Conservation (phyloP, 257 asterid species). For the Voacanga thouarsii region DNA sequence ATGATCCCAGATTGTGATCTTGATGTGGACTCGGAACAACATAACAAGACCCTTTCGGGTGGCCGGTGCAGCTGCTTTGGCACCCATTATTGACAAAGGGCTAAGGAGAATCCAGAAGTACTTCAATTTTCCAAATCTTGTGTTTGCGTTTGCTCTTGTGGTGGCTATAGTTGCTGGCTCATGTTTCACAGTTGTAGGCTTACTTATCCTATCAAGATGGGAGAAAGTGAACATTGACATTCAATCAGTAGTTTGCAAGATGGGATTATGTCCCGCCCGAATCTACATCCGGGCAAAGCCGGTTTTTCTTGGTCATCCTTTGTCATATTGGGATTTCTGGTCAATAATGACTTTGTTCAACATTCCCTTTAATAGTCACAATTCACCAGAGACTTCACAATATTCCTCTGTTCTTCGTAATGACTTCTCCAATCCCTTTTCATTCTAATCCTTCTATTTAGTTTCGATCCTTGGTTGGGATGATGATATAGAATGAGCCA, state of each 20-base stretch:
- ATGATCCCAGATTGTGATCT: constrained; percentile 34
- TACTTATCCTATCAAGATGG: constrained; percentile 52
- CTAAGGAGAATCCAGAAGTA: constrained; percentile 37
- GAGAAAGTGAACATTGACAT: constrained; percentile 23
- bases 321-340: not conserved
- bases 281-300: not conserved
- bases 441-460: not conserved
- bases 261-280: not conserved
- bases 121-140: constrained; percentile 36
- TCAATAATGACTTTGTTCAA: not conserved
- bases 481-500: not conserved
- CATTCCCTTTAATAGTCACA: not conserved
- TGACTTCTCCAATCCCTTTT: not conserved
- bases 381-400: not conserved
- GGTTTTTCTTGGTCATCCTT: too few relatives aligned
- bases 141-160: constrained; percentile 42
- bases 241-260: not conserved
- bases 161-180: constrained; percentile 29
- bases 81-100: constrained; percentile 38
- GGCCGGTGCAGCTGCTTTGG: constrained; percentile 47
- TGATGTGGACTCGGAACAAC: constrained; percentile 55
- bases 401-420: not conserved
- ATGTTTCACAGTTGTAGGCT: constrained; percentile 32
- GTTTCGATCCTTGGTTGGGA: not conserved
- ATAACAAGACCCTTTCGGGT: constrained; percentile 49